These are phyloP conservation scores for Phytophthora quininea DNA, from an alignment of 352 stramenopile genomes.

Conservation along the genomic window DNA sequence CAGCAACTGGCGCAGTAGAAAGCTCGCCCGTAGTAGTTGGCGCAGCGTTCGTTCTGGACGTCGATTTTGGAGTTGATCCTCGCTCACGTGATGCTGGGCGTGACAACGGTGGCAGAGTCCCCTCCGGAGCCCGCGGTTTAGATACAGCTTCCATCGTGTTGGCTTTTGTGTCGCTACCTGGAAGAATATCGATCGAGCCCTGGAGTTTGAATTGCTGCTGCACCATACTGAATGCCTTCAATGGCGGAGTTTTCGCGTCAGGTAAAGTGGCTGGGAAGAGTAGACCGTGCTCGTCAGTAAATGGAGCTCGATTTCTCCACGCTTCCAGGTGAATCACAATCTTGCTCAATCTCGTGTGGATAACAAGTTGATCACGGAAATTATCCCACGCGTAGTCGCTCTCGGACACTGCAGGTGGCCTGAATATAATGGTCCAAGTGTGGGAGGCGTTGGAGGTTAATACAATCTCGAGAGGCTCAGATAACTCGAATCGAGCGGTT, in stretches of 20 bases:
- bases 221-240: conserved; percentile 67
- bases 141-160: not conserved
- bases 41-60: not conserved
- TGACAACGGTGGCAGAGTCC: conserved; percentile 8
- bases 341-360: conserved; percentile 63
- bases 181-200: no score
- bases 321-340: conserved; percentile 50
- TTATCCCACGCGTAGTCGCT: conserved; percentile 66
- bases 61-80: not conserved
- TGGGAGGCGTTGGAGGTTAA: conserved; percentile 20
- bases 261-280: conserved; percentile 38
- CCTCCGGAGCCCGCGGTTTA: conserved; percentile 1
- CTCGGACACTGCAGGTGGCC: conserved; percentile 32
- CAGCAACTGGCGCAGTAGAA: conserved; percentile 7
- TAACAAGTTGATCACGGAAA: conserved; percentile 71
- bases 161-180: conserved; percentile 4
- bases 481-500: conserved; percentile 49
- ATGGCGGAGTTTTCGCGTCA: conserved; percentile 46
- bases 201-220: conserved; percentile 24
- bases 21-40: not conserved
- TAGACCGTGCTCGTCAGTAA: not conserved
- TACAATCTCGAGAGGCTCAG: conserved; percentile 19
- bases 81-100: conserved; percentile 11
- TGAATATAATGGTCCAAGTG: conserved; percentile 49
- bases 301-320: conserved; percentile 15